Percentiles rank a stretch among this genome's conserved stretches.
Conservation (phyloP, 192 early-diverging fungal genomes). For the Entomortierella chlamydospora region DNA sequence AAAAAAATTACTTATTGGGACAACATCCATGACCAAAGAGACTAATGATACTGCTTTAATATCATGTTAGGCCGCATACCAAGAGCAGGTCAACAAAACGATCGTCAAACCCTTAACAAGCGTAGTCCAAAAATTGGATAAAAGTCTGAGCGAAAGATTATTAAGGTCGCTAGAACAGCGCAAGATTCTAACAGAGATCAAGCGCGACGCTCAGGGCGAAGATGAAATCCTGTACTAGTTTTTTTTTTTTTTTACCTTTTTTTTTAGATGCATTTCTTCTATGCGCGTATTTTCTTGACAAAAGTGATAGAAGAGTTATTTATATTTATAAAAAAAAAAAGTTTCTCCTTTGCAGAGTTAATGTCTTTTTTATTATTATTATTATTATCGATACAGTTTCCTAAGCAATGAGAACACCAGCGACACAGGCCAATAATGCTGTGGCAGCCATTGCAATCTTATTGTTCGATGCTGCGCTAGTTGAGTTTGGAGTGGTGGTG, state of each 20-base stretch:
- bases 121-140: slow-evolving; percentile 39
- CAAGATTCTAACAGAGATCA: slow-evolving; percentile 30
- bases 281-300: too few relatives aligned
- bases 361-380: background rate
- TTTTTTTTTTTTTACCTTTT: background rate
- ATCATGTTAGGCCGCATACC: slow-evolving; percentile 25
- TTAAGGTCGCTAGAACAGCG: slow-evolving; percentile 44
- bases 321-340: too few relatives aligned
- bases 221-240: slow-evolving; percentile 48
- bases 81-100: slow-evolving; percentile 45
- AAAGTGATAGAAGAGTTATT: too few relatives aligned
- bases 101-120: slow-evolving; percentile 39
- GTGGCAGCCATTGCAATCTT: slow-evolving; percentile 7
- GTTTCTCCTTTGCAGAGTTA: background rate
- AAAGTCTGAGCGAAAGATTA: slow-evolving; percentile 27
- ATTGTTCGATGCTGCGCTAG: slow-evolving; percentile 10
- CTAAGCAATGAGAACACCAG: slow-evolving; percentile 28
- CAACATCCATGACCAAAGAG: too few relatives aligned
- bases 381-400: background rate
- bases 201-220: slow-evolving; percentile 33
- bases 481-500: background rate
- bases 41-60: too few relatives aligned
- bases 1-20: too few relatives aligned
- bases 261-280: too few relatives aligned
- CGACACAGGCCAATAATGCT: slow-evolving; percentile 15